phyloP scores from a whole-genome alignment of 345 rosid species.

The Euclidium syriacum region DNA sequence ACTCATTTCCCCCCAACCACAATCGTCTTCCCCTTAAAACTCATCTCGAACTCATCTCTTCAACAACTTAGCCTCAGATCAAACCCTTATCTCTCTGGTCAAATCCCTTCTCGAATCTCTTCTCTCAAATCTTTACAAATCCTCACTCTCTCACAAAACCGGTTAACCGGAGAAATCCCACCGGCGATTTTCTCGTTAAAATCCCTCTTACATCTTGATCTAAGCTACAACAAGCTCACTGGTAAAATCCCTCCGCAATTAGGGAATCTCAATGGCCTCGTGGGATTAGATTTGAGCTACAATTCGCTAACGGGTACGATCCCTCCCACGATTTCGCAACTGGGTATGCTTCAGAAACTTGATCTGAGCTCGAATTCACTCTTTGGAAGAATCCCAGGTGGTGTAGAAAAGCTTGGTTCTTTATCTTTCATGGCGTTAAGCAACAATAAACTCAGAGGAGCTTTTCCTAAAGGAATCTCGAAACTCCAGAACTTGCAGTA shows the following conservation, averaged over 20 bases:
- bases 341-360: constrained; percentile 74
- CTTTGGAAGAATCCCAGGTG: constrained; percentile 49
- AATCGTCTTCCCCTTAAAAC: constrained; percentile 40
- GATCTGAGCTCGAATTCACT: constrained; percentile 77
- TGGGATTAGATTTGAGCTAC: constrained; percentile 77
- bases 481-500: constrained; percentile 65
- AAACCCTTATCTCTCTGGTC: constrained; percentile 70
- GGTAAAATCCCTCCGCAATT: constrained; percentile 58
- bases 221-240: constrained; percentile 64
- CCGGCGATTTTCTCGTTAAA: constrained; percentile 35
- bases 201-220: constrained; percentile 61
- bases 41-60: constrained; percentile 49
- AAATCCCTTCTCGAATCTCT: constrained; percentile 62
- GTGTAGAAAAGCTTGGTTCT: constrained; percentile 46
- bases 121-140: constrained; percentile 54
- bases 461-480: constrained; percentile 49
- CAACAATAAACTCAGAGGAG: constrained; percentile 57
- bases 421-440: constrained; percentile 72
- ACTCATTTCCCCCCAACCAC: constrained; percentile 45
- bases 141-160: constrained; percentile 79
- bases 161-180: constrained; percentile 58
- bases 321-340: constrained; percentile 56
- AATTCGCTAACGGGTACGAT: constrained; percentile 53
- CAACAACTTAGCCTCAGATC: constrained; percentile 80
- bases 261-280: constrained; percentile 54